Base-by-base conservation (phyloP, 164 flowering plant species). In the Chimonanthus salicifolius region DNA sequence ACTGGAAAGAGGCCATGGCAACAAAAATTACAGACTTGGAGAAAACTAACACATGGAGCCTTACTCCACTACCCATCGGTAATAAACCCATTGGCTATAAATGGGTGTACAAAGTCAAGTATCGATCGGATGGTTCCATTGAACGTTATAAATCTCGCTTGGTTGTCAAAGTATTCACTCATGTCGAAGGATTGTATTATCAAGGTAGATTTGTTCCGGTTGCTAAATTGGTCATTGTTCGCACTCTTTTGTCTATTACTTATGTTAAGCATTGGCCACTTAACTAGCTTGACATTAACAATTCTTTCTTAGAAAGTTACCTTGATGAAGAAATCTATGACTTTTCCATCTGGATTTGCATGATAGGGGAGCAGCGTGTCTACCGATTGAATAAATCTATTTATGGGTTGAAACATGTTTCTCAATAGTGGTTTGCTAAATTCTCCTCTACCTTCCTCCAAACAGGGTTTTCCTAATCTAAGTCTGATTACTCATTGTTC, bases 1-100 rank as follows among this genome's bases (percentile, higher is more conserved):
- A 64, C 3, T 64, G 69, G 68, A 21, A 21, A 11, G 62, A 63
- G 1, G 67, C 74, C 6, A 72, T 72, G 63, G 58, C 69, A 18
- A 49, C 6, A 9, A 69, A 72, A 49, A 64, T 72, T 2, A 2
- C 21, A 4, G 75, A 62, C 4, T 33, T 72, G 7, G 62, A 64
- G 15, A 13, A 1, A 13, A 72, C 64, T 11, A 4, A 72, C 4
- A 72, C 74, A 5, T 72, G 58, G 68, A n/a, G 58, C 0, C 2
- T 72, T 2, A 21, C 20, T 10, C 0, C 62, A 0, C 58, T 72
- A 3, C 75, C 62, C 8, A 8, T 4, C 4, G 62, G 10, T 4
- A 47, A 47, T 4, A 47, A 63, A 15, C 44, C 1, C 21, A 68
- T 16, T 47, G 71, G 71, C 13, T 68, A 51, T 18, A 47, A 68